Conservation (phyloP, 148 eudicot genomes). For the Tetragonia tetragonoides region DNA sequence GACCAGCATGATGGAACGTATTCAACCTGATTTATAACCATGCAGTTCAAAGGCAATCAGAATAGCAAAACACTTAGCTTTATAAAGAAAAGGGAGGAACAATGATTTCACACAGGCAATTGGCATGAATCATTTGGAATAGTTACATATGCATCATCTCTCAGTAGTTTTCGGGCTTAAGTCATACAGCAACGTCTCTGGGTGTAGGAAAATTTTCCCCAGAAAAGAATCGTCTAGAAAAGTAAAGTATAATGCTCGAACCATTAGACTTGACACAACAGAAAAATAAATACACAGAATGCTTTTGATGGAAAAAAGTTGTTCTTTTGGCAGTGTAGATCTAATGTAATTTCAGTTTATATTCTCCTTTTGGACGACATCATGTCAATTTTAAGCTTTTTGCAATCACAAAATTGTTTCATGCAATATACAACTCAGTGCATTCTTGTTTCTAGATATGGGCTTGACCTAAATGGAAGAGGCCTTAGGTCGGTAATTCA, state of each 20-base stretch:
- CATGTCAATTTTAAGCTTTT: neutral
- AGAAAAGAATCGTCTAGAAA: too few species aligned
- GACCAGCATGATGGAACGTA: slow-evolving; percentile 98
- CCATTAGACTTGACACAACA: neutral
- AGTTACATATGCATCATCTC: neutral
- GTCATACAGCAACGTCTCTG: neutral
- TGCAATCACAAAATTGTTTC: neutral
- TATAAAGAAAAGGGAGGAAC: neutral
- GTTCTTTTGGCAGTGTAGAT: neutral
- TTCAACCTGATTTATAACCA: slow-evolving; percentile 55
- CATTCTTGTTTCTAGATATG: neutral
- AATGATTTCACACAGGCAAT: neutral
- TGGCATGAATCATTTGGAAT: neutral
- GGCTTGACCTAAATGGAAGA: neutral
- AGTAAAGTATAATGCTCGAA: neutral
- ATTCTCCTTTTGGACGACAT: neutral
- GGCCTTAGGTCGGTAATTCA: neutral
- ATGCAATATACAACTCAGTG: neutral
- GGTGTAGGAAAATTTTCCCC: too few species aligned
- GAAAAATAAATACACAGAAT: neutral
- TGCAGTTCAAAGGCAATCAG: neutral
- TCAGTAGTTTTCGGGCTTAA: neutral
- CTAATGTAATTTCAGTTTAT: too few species aligned
- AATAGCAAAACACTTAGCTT: neutral
- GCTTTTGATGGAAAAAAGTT: neutral